These are phyloP conservation scores for Rostrohypoxylon terebratum DNA, from an alignment of 495 filamentous ascomycete genomes.

Conservation along the genomic window DNA sequence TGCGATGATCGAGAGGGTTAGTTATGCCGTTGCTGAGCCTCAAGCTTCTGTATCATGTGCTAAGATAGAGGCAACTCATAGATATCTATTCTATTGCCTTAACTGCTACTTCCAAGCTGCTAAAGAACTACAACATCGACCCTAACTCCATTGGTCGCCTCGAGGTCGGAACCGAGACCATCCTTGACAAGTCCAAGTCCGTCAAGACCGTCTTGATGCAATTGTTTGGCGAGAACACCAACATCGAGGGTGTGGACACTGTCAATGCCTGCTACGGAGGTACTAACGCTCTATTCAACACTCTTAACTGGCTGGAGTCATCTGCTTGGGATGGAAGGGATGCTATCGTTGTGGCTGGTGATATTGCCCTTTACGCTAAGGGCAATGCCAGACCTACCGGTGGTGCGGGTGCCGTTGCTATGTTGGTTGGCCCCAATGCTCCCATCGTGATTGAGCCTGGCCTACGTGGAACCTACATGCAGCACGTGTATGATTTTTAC, in stretches of 20 bases:
- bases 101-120: slow-evolving; percentile 86
- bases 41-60: slow-evolving; percentile 12
- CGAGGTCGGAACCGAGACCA: slow-evolving; percentile 97
- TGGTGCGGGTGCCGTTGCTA: slow-evolving; percentile 92
- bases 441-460: slow-evolving; percentile 92
- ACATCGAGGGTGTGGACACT: slow-evolving; percentile 95
- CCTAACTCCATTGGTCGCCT: slow-evolving; percentile 88
- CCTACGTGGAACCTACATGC: slow-evolving; percentile 91
- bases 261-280: slow-evolving; percentile 99
- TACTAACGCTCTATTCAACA: slow-evolving; percentile 97
- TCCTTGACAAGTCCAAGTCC: slow-evolving; percentile 99
- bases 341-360: slow-evolving; percentile 92
- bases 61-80: slow-evolving; percentile 52
- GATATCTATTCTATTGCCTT: slow-evolving; percentile 98
- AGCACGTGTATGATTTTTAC: slow-evolving; percentile 98
- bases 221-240: slow-evolving; percentile 87
- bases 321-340: slow-evolving; percentile 97
- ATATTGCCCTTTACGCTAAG: slow-evolving; percentile 98
- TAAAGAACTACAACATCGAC: slow-evolving; percentile 95
- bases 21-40: slow-evolving; percentile 49
- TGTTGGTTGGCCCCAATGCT: slow-evolving; percentile 93
- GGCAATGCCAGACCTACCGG: slow-evolving; percentile 95
- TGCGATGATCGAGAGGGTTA: slow-evolving; percentile 98
- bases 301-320: slow-evolving; percentile 97
- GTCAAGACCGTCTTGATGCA: slow-evolving; percentile 99